Evolutionary conservation across 768 basidiomycete species (phyloP).

Genomic region (Phaffia tasmanica): DNA sequence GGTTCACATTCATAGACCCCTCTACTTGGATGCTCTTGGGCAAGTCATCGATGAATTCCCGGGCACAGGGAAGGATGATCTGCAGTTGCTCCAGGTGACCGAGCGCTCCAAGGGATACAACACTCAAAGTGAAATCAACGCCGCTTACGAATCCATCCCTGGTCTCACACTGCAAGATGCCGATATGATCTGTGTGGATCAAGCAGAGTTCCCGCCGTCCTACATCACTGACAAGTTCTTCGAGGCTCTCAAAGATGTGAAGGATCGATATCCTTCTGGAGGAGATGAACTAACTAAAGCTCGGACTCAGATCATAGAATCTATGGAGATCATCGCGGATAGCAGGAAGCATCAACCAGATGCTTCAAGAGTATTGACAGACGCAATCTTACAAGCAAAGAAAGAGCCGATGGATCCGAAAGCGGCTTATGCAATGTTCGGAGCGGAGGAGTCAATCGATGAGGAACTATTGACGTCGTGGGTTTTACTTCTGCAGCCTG

Average conservation of each 20-base stretch:
- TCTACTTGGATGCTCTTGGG: conserved; percentile 16
- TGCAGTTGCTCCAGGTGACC: conserved; percentile 11
- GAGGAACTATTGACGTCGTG: conserved; percentile 61
- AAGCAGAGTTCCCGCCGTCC: conserved; percentile 49
- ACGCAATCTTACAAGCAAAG: conserved; percentile 38
- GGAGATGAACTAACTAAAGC: background rate
- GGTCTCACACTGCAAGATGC: conserved; percentile 48
- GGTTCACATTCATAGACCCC: background rate
- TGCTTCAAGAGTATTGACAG: conserved; percentile 44
- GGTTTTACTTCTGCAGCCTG: conserved; percentile 5
- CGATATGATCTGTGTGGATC: conserved; percentile 57
- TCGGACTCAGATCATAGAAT: conserved; percentile 58
- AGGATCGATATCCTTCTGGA: conserved; percentile 30
- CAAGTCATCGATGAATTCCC: background rate
- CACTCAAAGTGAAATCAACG: conserved; percentile 11
- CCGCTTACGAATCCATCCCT: conserved; percentile 11
- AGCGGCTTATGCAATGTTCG: conserved; percentile 60
- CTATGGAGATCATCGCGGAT: conserved; percentile 59
- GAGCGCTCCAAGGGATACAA: conserved; percentile 14
- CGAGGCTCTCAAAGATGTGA: conserved; percentile 57
- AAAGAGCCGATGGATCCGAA: conserved; percentile 55
- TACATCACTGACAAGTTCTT: conserved; percentile 47
- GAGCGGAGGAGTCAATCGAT: conserved; percentile 58
- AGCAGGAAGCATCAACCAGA: conserved; percentile 44
- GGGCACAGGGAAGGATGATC: conserved; percentile 14